phyloP scores from a whole-genome alignment of 2,329 filamentous ascomycete genomes.

The Cordyceps tenuipes region DNA sequence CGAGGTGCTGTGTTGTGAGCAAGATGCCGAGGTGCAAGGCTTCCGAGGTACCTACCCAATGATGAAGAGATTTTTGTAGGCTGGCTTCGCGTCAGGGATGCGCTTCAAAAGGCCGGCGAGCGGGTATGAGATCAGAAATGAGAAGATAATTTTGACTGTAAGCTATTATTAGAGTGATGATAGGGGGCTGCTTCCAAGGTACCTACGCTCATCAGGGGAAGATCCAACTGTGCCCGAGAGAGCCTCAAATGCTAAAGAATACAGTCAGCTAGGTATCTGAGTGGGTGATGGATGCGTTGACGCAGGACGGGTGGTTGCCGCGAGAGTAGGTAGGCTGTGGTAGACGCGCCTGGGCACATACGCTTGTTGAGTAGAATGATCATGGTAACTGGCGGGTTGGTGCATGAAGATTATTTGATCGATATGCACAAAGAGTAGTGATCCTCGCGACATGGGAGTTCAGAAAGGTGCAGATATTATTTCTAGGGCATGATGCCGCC shows the following conservation, averaged over 20 bases:
- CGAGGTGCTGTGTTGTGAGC: conserved; percentile 47
- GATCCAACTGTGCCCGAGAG: conserved; percentile 33
- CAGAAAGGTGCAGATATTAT: background rate
- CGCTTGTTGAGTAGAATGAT: conserved; percentile 8
- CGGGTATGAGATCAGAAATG: conserved; percentile 87
- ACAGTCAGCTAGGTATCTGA: background rate
- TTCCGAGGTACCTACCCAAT: conserved; percentile 47
- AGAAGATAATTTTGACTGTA: conserved; percentile 84
- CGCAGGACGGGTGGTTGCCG: background rate
- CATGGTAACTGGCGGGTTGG: background rate
- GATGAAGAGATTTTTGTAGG: conserved; percentile 81
- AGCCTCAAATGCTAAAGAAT: conserved; percentile 33
- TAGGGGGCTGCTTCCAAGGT: background rate
- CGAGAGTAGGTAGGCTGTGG: background rate
- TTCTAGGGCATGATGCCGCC: background rate
- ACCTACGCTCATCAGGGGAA: conserved; percentile 39
- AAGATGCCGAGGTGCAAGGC: background rate
- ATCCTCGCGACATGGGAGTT: background rate
- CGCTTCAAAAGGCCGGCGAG: conserved; percentile 83
- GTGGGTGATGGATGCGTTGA: background rate
- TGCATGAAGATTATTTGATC: background rate
- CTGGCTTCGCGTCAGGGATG: conserved; percentile 75
- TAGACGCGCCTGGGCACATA: background rate
- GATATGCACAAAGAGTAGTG: no score
- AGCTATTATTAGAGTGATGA: background rate